Conservation (phyloP, 1,284 basidiomycete genomes). For the Cryptococcus neoformans region DNA sequence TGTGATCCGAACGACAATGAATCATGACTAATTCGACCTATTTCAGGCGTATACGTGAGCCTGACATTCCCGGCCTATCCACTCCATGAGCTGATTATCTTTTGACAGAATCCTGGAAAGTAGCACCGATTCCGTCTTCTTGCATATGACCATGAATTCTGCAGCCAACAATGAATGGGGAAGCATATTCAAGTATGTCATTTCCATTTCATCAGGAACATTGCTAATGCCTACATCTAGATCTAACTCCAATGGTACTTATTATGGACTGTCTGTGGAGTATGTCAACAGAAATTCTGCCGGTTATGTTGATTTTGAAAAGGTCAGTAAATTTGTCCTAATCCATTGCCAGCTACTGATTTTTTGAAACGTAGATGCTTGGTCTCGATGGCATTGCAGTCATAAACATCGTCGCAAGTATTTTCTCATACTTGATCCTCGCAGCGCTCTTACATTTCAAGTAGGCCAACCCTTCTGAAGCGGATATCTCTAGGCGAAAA, state of each 20-base stretch:
- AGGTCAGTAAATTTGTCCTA: conserved; percentile 44
- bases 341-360: background rate
- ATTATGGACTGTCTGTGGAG: conserved; percentile 81
- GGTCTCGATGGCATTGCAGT: conserved; percentile 94
- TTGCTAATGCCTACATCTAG: conserved; percentile 38
- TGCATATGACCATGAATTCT: conserved; percentile 91
- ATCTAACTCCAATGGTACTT: conserved; percentile 97
- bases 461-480: conserved; percentile 67
- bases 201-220: background rate
- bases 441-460: background rate
- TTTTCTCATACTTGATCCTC: background rate
- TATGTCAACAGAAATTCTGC: conserved; percentile 82
- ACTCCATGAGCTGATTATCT: background rate
- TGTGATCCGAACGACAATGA: background rate
- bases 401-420: conserved; percentile 69
- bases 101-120: conserved; percentile 85
- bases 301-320: conserved; percentile 97
- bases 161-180: conserved; percentile 76
- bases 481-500: conserved; percentile 70
- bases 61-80: too few species aligned
- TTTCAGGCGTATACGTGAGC: conserved; percentile 35
- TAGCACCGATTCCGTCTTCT: conserved; percentile 85
- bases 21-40: conserved; percentile 2
- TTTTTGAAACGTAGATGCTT: conserved; percentile 57
- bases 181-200: conserved; percentile 66